Evolutionary conservation across 2,329 filamentous ascomycete genomes (phyloP).

Genomic region (Penicillium sp.): DNA sequence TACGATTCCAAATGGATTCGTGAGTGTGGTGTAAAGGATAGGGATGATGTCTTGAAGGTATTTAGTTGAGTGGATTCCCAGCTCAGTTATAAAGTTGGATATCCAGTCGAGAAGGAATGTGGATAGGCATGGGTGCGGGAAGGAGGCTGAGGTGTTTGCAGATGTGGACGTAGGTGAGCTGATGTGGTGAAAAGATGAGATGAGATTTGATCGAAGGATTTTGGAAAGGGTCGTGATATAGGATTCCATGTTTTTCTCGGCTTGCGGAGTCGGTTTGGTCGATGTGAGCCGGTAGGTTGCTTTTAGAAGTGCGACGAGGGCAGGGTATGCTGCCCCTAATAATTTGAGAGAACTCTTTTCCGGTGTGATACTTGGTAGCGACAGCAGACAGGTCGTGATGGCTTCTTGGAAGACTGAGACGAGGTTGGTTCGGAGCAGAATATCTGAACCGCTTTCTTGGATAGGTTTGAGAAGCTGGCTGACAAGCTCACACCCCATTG

Average conservation of each 20-base stretch:
- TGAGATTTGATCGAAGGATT: slow-evolving; percentile 39
- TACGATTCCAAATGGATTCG: slow-evolving; percentile 68
- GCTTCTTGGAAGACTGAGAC: slow-evolving; percentile 52
- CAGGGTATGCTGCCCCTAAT: slow-evolving; percentile 67
- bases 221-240: slow-evolving; percentile 31
- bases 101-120: slow-evolving; percentile 47
- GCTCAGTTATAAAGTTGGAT: slow-evolving; percentile 29
- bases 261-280: slow-evolving; percentile 29
- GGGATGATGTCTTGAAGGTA: slow-evolving; percentile 67
- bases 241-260: slow-evolving; percentile 22
- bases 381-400: slow-evolving; percentile 68
- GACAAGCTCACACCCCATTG: slow-evolving; percentile 44
- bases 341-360: slow-evolving; percentile 70
- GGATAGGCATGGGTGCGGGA: slow-evolving; percentile 52
- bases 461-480: slow-evolving; percentile 40
- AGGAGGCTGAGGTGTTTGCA: slow-evolving; percentile 50
- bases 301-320: slow-evolving; percentile 63
- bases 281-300: slow-evolving; percentile 45
- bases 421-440: slow-evolving; percentile 48
- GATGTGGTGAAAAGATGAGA: slow-evolving; percentile 49
- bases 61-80: slow-evolving; percentile 44
- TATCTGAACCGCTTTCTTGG: slow-evolving; percentile 40
- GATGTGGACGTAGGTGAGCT: slow-evolving; percentile 49
- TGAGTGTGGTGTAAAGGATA: slow-evolving; percentile 66
- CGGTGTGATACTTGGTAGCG: slow-evolving; percentile 76